Base-by-base conservation (phyloP, 257 asterid species). In the Sherardia arvensis region DNA sequence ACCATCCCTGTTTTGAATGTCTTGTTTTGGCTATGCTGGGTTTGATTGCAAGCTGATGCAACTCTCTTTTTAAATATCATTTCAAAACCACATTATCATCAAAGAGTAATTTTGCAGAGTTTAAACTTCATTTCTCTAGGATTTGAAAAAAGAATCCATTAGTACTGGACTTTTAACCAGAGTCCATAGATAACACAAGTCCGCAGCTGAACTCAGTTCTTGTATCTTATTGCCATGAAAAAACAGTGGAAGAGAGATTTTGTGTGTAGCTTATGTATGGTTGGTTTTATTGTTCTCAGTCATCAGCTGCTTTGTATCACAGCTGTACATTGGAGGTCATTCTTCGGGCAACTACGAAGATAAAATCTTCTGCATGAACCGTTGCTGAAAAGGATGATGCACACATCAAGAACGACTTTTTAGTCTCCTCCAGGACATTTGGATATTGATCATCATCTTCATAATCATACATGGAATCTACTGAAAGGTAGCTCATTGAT, bases 401-500 rank as follows among this genome's bases (percentile, higher is more conserved):
- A 28, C 12, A 49, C 43, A 55, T 22, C 61, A 55, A 43, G 65
- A 14, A 63, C 20, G n/a, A 63, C 20, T 30, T 29, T 28, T 12
- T 53, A 55, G 27, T 30, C 22, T 29, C 56, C 21, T 28, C 22
- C 23, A 21, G 54, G 55, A 57, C 20, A 29, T 43, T 49, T 55
- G 26, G 54, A 45, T 59, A 45, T 59, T 73, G 25, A 51, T 58
- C 62, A 59, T 64, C 36, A 33, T 20, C 23, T 32, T 56, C 61
- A 56, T 67, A 25, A 43, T 30, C 38, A 0, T 33, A 58, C 12
- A 73, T 73, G 74, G 78, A 73, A 62, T 62, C 61, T 55, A 59
- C 9, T 66, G 69, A 72, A 68, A 73, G 78, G 78, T 73, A 68
- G 25, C 62, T 48, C 62, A 27, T 28, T 4, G 45, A 5, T 47